Evolutionary conservation across 2,329 filamentous ascomycete species (phyloP).

Genomic region (Fusarium tjaetaba): DNA sequence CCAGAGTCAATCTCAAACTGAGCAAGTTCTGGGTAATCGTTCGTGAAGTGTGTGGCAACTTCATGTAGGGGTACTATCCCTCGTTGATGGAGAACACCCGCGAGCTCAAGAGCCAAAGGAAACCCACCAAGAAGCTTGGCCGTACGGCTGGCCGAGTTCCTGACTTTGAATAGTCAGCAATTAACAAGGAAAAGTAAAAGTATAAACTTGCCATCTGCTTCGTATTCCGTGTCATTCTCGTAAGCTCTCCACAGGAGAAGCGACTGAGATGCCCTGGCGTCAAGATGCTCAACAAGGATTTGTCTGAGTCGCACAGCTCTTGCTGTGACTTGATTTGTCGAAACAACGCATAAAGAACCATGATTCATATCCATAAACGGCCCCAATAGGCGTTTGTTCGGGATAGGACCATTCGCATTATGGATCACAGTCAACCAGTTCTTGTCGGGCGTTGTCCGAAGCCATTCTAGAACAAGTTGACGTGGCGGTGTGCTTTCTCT

Average conservation of each 20-base stretch:
- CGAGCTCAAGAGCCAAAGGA: neutral
- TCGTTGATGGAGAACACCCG: neutral
- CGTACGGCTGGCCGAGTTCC: neutral
- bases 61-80: neutral
- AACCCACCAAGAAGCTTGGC: neutral
- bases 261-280: neutral
- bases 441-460: neutral
- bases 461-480: neutral
- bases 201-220: neutral
- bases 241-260: neutral
- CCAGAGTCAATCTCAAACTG: no score
- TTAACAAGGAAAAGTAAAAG: neutral
- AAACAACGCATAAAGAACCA: neutral
- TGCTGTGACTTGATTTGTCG: neutral
- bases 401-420: neutral
- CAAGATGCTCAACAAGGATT: neutral
- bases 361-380: neutral
- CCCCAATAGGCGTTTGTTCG: neutral
- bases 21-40: no score
- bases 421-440: neutral
- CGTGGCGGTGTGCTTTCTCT: neutral
- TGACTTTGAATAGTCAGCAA: neutral
- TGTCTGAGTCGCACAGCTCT: accelerated
- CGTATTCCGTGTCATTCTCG: accelerated
- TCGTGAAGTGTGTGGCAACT: no score